These are phyloP conservation scores for Iris pallida DNA, from an alignment of 116 monocot species.

Conservation along the genomic window DNA sequence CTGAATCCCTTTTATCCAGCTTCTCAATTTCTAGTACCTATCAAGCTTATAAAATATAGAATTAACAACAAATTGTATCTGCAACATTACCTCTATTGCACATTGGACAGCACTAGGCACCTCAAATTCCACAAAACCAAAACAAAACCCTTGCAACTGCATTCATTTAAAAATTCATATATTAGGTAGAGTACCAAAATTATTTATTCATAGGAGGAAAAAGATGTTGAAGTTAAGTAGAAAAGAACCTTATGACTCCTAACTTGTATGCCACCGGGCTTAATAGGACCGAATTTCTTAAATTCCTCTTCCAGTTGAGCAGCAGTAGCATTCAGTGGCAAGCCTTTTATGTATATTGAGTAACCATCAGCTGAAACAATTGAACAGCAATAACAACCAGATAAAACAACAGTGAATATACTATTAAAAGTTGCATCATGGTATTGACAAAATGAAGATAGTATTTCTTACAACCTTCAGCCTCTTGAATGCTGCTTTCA, in stretches of 20 bases:
- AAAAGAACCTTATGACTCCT: constrained; percentile 74
- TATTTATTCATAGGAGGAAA: background rate
- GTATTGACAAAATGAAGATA: too few species aligned
- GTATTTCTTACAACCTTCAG: constrained; percentile 31
- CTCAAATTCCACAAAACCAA: constrained; percentile 97
- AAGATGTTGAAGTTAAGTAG: background rate
- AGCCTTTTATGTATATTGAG: constrained; percentile 68
- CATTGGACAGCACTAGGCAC: constrained; percentile 75
- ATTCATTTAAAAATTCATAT: constrained; percentile 12
- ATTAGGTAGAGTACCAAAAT: background rate
- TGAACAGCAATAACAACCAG: background rate
- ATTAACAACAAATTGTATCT: background rate
- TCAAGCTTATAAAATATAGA: too few species aligned
- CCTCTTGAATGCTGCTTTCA: constrained; percentile 34
- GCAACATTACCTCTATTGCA: constrained; percentile 70
- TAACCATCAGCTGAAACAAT: constrained; percentile 52
- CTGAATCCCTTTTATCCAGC: too few species aligned
- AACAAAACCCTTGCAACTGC: constrained; percentile 90
- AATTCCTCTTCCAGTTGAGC: constrained; percentile 76
- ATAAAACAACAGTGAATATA: too few species aligned
- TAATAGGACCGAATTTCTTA: constrained; percentile 80
- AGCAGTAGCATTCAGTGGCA: constrained; percentile 67
- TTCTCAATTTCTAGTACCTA: too few species aligned
- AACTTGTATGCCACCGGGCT: constrained; percentile 71
- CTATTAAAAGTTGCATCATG: background rate